Percentiles rank a stretch among this genome's conserved stretches.
Conservation (phyloP, 202 grass and related monocot genomes). For the Dendrocalamus latiflorus region DNA sequence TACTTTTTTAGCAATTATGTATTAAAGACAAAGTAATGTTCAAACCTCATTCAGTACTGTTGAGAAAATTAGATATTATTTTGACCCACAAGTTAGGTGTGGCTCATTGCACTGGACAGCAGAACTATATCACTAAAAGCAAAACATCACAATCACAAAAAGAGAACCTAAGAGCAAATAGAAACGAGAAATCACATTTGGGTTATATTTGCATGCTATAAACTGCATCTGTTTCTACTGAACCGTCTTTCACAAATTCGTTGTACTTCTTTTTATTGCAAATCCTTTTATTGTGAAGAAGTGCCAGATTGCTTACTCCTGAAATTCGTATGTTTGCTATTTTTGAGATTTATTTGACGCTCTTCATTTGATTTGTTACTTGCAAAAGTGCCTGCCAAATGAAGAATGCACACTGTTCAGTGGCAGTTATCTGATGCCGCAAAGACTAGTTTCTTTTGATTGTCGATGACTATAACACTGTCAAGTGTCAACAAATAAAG, state of each 20-base stretch:
- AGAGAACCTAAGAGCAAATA: background rate
- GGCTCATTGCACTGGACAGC: background rate
- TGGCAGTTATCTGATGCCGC: background rate
- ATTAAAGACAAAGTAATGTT: background rate
- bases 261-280: background rate
- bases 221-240: background rate
- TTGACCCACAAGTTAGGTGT: background rate
- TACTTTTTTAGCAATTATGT: background rate
- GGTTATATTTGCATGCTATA: conserved; percentile 11
- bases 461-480: background rate
- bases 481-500: background rate
- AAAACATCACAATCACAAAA: background rate
- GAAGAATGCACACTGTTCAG: background rate
- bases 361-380: background rate
- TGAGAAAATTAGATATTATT: background rate
- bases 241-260: background rate
- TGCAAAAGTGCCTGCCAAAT: background rate
- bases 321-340: background rate
- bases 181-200: background rate
- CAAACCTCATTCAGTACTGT: background rate
- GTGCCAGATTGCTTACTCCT: background rate
- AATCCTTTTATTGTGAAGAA: background rate
- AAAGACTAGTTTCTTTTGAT: background rate
- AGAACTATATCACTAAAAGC: background rate
- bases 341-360: background rate